Evolutionary conservation across 2,329 filamentous ascomycete genomes (phyloP), one percentile per base, ranked within the genome.

Genomic region (Fusarium sp.): DNA sequence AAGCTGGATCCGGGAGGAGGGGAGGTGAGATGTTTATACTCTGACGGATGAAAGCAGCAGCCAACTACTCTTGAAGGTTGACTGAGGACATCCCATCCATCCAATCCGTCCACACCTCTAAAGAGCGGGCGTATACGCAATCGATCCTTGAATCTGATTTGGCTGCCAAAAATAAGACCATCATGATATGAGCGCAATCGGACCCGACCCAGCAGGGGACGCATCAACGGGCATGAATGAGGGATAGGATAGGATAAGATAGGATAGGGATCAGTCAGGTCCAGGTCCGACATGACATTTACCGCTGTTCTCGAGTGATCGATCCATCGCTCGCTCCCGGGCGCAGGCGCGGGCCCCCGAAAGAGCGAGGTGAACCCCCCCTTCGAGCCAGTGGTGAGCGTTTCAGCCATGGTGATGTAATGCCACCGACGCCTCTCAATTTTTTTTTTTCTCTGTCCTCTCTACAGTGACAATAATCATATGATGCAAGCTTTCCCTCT

Each of bases 341-440:
- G 18, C 29, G 29, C 29, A 31, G 29, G 29, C 24, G 10, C 27
- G 35, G 68, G 64, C 50, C 37, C 60, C 70, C 61, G 64, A 68
- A 69, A 73, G 35, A 66, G 65, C 59, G 72, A 75, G 37, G 43
- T 54, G 29, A 43, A 11, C n/a, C 39, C 39, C 43, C 39, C 43
- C 27, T 22, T 48, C 43, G 43, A 48, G 45, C 45, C 45, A 62
- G 54, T 65, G 20, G 14, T 50, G 52, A 54, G 52, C 22, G 58
- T n/a, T 56, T 31, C 31, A 48, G 67, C 68, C 52, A 77, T 76
- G 72, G 72, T 78, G 76, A 78, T 78, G 76, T 78, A 78, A 78
- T 78, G 65, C 60, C 52, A 64, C 59, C 41, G 50, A 63, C 71
- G 76, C 72, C 69, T 50, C 45, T 50, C 22, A 59, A 6, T n/a